phyloP scores from a whole-genome alignment of 805 yeast species.

The Nakazawaea ishiwadae region DNA sequence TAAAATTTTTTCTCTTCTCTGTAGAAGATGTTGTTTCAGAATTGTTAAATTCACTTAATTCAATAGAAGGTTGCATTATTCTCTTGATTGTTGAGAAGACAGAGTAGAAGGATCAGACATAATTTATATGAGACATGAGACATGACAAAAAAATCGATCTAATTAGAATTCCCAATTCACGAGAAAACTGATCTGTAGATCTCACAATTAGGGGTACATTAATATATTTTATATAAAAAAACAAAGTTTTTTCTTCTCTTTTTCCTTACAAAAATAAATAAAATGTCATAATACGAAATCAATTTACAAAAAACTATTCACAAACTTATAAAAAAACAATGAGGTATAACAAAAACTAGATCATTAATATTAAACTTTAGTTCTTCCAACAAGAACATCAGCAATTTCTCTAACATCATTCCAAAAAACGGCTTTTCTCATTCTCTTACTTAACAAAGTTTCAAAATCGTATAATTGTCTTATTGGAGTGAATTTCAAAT shows the following conservation, averaged over 20 bases:
- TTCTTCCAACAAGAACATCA: constrained; percentile 80
- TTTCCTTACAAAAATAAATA: no score
- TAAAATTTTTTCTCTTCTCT: no score
- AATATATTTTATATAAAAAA: no score
- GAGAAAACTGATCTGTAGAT: neutral
- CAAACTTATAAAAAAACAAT: neutral
- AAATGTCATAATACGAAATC: no score
- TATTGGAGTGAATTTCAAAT: constrained; percentile 68
- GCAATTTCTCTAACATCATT: constrained; percentile 65
- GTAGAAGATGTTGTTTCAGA: neutral
- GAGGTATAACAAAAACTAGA: neutral
- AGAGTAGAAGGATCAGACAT: neutral
- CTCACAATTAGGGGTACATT: no score
- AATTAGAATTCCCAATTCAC: no score
- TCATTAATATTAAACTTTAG: constrained; percentile 12
- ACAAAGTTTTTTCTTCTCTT: no score
- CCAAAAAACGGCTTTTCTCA: constrained; percentile 92
- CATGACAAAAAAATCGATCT: neutral
- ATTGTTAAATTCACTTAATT: neutral
- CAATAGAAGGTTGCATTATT: no score
- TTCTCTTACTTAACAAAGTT: constrained; percentile 73
- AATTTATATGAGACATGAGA: neutral
- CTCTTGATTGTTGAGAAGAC: no score
- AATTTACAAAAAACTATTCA: neutral
- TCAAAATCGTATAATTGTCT: constrained; percentile 80